Base-by-base conservation (phyloP, 352 stramenopile species). In the Blastocystis sp. region DNA sequence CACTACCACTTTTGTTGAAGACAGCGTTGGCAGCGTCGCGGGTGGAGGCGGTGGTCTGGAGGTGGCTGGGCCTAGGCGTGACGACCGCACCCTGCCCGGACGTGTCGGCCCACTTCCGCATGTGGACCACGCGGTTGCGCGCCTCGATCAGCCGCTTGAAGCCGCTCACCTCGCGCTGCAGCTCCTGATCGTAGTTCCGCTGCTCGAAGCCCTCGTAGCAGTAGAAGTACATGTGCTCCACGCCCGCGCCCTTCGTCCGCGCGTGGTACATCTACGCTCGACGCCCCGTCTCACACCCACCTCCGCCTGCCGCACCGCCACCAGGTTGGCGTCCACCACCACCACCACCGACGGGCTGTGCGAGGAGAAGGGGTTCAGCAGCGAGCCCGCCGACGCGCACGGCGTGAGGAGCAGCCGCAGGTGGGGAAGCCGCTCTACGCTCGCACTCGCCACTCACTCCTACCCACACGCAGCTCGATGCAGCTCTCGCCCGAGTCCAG, bases 161-260 rank as follows among this genome's bases (percentile, higher is more conserved):
- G 9, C 17, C 74, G 42, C 69, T 59, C 4, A 69, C 28, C 45
- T 84, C 74, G 54, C 21, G 34, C 11, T 68, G 38, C 24, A 84
- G 74, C 24, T 84, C 74, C 3, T n/a, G 7, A 14, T 68, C 54
- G 28, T 84, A 84, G 40, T 84, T 69, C 1, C 24, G 52, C 74
- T 84, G 74, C 43, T 84, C 74, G n/a, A 40, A 14, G 42, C 74
- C 74, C 14, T 66, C 74, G 24, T 84, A 69, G 54, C 74, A 57
- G 74, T 28, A 84, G 60, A 84, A 84, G 24, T 57, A 68, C 21
- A 84, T 24, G 6, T 52, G 28, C 11, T 68, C 17, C 17, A 84
- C 28, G 7, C 19, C 38, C 24, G 19, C n/a, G 14, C 74, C 74
- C 28, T 68, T 66, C 21, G 14, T 66, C 14, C 45, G 24, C 9